Base-by-base conservation (phyloP, 164 flowering plant genomes). In the Chloranthus sessilifolius region DNA sequence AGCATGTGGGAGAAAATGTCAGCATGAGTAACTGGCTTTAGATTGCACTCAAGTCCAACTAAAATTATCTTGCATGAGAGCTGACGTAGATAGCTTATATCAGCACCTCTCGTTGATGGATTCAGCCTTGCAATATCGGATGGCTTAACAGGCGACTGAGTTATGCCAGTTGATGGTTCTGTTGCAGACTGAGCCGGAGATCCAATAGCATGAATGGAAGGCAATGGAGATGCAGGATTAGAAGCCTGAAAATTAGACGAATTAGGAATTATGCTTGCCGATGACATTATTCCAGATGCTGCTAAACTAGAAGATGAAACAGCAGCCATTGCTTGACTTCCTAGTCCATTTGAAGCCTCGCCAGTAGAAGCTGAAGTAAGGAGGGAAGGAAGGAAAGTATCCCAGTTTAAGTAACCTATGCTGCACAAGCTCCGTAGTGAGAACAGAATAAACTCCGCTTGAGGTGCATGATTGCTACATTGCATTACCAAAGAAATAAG, bases 41-140 rank as follows among this genome's bases (percentile, higher is more conserved):
- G 74, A 63, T 72, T 76, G 47, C 62, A 76, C 31, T 82, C 80
- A 44, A 94, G 87, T 25, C 88, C 84, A 24, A 55, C 65, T 50
- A 94, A 71, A 55, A 94, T 82, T 55, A 94, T 84, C 72, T 81
- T 86, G 76, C 99, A 94, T 52, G 89, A 76, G n/a, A 89, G 69
- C 60, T 82, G 95, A 14, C 97, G 91, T 24, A 88, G 67, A 71
- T 83, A 76, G 76, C 87, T 86, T 36, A 83, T 55, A 20, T 81
- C 78, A 69, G 67, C 74, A 62, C 80, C 80, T 60, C 75, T 69
- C 10, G 61, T 23, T 16, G 72, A 65, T 37, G 65, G 44, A 65
- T 61, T 69, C n/a, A 62, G 55, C 61, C 78, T 75, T 34, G 65
- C 55, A 33, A 66, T 43, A 68, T 83, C 85, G 56, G 84, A 72